Evolutionary conservation across 2,329 filamentous ascomycete genomes (phyloP), one percentile per base, ranked within the genome.

Genomic region (Exophiala oligosperma): DNA sequence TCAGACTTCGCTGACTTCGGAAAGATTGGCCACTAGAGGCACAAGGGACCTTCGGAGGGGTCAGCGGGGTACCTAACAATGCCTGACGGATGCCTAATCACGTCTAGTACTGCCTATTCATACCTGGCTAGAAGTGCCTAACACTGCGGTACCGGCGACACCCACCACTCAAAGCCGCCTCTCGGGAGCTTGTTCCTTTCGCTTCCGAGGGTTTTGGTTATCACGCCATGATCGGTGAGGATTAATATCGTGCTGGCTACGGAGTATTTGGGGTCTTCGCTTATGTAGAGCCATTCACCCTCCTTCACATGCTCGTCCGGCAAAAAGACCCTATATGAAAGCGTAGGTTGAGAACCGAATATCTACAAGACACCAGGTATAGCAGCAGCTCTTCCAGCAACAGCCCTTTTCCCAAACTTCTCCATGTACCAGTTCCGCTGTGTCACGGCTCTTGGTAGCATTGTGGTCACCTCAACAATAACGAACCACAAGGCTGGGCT

Each of bases 401-500:
- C 84, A 74, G 87, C 89, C 49, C 95, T 88, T 76, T 87, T 85
- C 9, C 93, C 93, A 81, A 99, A 99, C 73, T 82, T 90, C 69
- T 91, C 81, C 57, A 87, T 77, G 74, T 99, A 99, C 94, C 94
- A 99, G 68, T 81, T 79, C 73, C 85, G 86, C 24, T 93, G 93
- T 64, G 85, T 84, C 52, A 94, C 77, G 14, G 94, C 92, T 68
- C 94, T 81, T 9, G 94, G 93, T 62, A 95, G 72, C 93, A 97
- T 99, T 7, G 89, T 87, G n/a, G 86, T 76, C 51, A 99, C 76
- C 76, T 96, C 92, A 71, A 97, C 97, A 49, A 96, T 64, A 46
- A 96, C 68, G 70, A 97, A 97, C 51, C 83, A 83, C 68, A 92
- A 79, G 24, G 91, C 93, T 0, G 94, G 93, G 49, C 84, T 77